Evolutionary conservation across 805 yeast species (phyloP).

Genomic region (Candida methanosorbosa): DNA sequence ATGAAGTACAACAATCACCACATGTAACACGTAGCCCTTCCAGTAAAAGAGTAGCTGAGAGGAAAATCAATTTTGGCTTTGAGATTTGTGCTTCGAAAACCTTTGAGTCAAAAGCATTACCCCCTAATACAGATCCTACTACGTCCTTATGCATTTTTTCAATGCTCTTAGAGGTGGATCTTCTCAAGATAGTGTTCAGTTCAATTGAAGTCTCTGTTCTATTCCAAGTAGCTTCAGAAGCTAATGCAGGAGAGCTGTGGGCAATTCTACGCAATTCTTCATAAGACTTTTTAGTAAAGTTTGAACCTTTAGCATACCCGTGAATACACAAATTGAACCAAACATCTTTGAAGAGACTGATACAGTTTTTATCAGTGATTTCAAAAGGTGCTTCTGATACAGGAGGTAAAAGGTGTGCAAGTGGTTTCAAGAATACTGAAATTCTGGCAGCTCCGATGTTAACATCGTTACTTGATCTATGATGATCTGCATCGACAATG

Average conservation of each 20-base stretch:
- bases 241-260: slow-evolving; percentile 78
- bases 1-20: slow-evolving; percentile 74
- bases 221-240: slow-evolving; percentile 70
- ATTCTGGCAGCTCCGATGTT: slow-evolving; percentile 64
- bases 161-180: slow-evolving; percentile 81
- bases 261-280: slow-evolving; percentile 63
- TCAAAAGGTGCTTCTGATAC: slow-evolving; percentile 35
- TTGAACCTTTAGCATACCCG: slow-evolving; percentile 65
- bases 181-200: slow-evolving; percentile 78
- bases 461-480: slow-evolving; percentile 68
- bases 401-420: slow-evolving; percentile 67
- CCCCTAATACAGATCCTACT: slow-evolving; percentile 38
- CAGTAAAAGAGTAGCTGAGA: slow-evolving; percentile 71
- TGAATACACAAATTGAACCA: slow-evolving; percentile 95
- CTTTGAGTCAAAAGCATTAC: slow-evolving; percentile 38
- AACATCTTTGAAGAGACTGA: slow-evolving; percentile 67
- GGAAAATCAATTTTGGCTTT: slow-evolving; percentile 75
- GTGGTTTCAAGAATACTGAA: slow-evolving; percentile 54
- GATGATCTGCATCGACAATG: slow-evolving; percentile 58
- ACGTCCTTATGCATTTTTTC: slow-evolving; percentile 66
- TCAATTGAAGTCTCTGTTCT: slow-evolving; percentile 89
- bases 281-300: slow-evolving; percentile 38
- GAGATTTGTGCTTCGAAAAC: slow-evolving; percentile 41
- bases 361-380: slow-evolving; percentile 38
- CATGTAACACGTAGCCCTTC: slow-evolving; percentile 72